Evolutionary conservation across 2,329 filamentous ascomycete genomes (phyloP).

Genomic region (Fusarium dimerum): DNA sequence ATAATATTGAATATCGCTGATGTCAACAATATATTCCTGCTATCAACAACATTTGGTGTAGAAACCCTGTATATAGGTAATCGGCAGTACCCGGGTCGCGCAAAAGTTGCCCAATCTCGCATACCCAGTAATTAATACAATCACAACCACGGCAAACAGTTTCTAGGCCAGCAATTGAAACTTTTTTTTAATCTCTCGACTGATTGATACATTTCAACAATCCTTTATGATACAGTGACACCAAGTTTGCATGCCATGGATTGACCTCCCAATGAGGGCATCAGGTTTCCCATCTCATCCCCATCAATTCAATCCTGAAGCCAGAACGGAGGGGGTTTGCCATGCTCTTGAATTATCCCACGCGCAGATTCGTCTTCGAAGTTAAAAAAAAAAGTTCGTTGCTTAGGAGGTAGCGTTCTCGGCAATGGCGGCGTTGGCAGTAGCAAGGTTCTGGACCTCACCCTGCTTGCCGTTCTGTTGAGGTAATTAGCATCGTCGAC

Average conservation of each 20-base stretch:
- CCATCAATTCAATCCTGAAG: slow-evolving; percentile 16
- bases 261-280: slow-evolving; percentile 18
- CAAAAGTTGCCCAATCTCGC: slow-evolving; percentile 17
- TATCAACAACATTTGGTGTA: slow-evolving; percentile 13
- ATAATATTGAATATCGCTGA: too few species aligned
- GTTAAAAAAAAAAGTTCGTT: slow-evolving; percentile 4
- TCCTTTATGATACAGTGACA: slow-evolving; percentile 37
- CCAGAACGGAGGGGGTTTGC: slow-evolving; percentile 8
- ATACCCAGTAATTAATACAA: neutral
- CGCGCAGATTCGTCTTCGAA: slow-evolving; percentile 21
- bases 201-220: slow-evolving; percentile 35
- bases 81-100: slow-evolving; percentile 30
- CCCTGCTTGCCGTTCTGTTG: slow-evolving; percentile 93
- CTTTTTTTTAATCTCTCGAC: slow-evolving; percentile 11
- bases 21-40: neutral
- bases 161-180: slow-evolving; percentile 10
- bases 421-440: slow-evolving; percentile 50
- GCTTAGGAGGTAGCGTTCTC: slow-evolving; percentile 39
- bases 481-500: slow-evolving; percentile 36
- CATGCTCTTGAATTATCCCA: slow-evolving; percentile 22
- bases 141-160: slow-evolving; percentile 5
- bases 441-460: slow-evolving; percentile 72
- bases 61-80: slow-evolving; percentile 8
- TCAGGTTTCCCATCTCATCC: slow-evolving; percentile 21
- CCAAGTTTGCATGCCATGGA: slow-evolving; percentile 24